Percentiles rank a stretch among this genome's conserved stretches.
Evolutionary conservation across 2,329 filamentous ascomycete genomes (phyloP).

Genomic region (Cercospora beticola): DNA sequence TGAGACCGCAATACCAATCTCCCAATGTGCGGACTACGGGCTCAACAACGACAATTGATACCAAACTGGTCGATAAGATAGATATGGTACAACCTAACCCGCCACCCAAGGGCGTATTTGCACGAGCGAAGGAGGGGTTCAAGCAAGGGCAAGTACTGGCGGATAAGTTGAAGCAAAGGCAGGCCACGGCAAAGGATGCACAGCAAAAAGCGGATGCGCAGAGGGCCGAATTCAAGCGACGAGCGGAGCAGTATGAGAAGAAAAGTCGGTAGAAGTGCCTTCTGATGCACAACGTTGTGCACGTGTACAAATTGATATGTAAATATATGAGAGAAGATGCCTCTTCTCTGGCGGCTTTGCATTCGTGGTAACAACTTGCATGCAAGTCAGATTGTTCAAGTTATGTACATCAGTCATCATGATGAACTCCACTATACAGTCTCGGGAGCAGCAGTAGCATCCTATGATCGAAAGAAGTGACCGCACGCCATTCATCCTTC

Average conservation of each 20-base stretch:
- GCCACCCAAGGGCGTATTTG: slow-evolving; percentile 15
- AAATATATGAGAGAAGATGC: not conserved
- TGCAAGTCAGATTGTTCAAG: not conserved
- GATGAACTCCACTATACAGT: not conserved
- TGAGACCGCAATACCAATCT: slow-evolving; percentile 24
- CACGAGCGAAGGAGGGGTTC: slow-evolving; percentile 9
- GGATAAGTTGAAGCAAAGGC: not conserved
- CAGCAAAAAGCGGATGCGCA: slow-evolving; percentile 31
- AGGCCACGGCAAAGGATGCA: slow-evolving; percentile 19
- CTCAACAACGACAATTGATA: slow-evolving; percentile 19
- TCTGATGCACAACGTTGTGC: not conserved
- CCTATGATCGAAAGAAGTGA: not conserved
- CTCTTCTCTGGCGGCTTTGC: not conserved
- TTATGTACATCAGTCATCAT: not conserved
- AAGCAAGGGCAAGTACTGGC: not conserved
- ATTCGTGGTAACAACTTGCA: not conserved
- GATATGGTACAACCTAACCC: slow-evolving; percentile 25
- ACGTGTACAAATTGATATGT: not conserved
- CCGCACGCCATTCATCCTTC: not conserved
- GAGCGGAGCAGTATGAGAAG: slow-evolving; percentile 33
- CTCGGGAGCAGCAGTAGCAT: not conserved
- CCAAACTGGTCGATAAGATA: slow-evolving; percentile 19
- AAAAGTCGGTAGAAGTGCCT: not conserved
- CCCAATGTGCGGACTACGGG: slow-evolving; percentile 18
- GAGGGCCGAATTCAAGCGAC: slow-evolving; percentile 26